Evolutionary conservation across 2,329 filamentous ascomycete species (phyloP), one percentile per base, ranked within the genome.

Genomic region (Arthrobotrys sinensis): DNA sequence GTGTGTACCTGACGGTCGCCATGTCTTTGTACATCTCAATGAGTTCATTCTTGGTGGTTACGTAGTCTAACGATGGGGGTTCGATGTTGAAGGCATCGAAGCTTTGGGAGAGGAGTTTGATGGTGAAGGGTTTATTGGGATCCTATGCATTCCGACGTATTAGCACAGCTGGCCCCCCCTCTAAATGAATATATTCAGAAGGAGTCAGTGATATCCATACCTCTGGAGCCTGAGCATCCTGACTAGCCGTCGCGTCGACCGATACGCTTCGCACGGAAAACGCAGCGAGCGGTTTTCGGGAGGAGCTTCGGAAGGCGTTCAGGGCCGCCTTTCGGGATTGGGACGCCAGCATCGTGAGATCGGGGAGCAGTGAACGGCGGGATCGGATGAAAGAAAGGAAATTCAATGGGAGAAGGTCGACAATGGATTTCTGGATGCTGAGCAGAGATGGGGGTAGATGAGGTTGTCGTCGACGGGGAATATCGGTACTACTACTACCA

Each of bases 41-140:
- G 85, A 99, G 88, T 88, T 98, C 93, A 87, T 93, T 94, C 91
- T 99, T 99, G 84, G 95, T 98, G 81, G 94, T 93, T 83, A 96
- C 88, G 82, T 99, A 87, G 80, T 93, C 94, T 89, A 97, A 97
- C 76, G 93, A 88, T 81, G 96, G 96, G 82, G 95, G 94, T 87
- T 99, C 96, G 85, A 99, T 90, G 88, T 97, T 94, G 88, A 98
- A 99, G 76, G 96, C 97, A 90, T 99, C 96, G 88, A 98, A 99
- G 88, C 93, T 95, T 91, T 98, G 95, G 85, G 97, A 93, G 85
- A 93, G 97, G 85, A 99, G 92, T 84, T 90, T 92, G 85, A 99
- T 90, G 83, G 91, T 90, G 88, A 99, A 98, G 81, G 91, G 90
- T 89, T 97, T 92, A 84, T 97, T 93, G 85, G 97, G 94, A 86